Evolutionary conservation across 2,329 filamentous ascomycete species (phyloP).

Genomic region (Tolypocladium paradoxum): DNA sequence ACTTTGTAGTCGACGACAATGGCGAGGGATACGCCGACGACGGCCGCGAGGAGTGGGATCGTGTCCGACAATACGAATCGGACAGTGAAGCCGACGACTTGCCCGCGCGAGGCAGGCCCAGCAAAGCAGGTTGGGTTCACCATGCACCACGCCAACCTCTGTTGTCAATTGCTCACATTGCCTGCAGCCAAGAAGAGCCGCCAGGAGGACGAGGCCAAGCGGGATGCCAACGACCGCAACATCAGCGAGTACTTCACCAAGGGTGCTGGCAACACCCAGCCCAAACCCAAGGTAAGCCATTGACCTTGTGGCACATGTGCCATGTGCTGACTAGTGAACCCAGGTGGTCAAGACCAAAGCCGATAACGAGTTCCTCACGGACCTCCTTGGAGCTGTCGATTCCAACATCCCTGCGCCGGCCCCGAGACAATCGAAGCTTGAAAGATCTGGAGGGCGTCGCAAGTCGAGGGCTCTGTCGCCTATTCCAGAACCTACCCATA

Average conservation of each 20-base stretch:
- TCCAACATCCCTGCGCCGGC: conserved; percentile 51
- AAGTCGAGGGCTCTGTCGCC: conserved; percentile 76
- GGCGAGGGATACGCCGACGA: conserved; percentile 95
- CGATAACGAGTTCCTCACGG: conserved; percentile 78
- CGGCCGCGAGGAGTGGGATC: conserved; percentile 88
- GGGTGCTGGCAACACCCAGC: conserved; percentile 52
- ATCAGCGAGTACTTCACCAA: conserved; percentile 93
- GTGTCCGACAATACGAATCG: conserved; percentile 55
- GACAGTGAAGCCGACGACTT: conserved; percentile 52
- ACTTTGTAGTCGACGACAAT: conserved; percentile 98
- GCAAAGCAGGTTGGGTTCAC: conserved; percentile 35
- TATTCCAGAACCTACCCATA: conserved; percentile 42
- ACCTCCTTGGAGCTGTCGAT: conserved; percentile 80
- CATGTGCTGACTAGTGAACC: conserved; percentile 1
- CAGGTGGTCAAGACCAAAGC: conserved; percentile 71
- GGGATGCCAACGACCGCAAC: conserved; percentile 78
- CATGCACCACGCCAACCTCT: neutral
- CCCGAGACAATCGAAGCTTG: conserved; percentile 46
- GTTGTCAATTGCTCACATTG: conserved; percentile 1
- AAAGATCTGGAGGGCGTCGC: conserved; percentile 66
- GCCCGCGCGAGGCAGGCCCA: conserved; percentile 32
- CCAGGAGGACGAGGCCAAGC: conserved; percentile 75
- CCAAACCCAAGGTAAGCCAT: conserved; percentile 65
- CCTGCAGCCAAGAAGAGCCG: conserved; percentile 68
- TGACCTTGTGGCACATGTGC: neutral